Evolutionary conservation across 2,329 filamentous ascomycete genomes (phyloP).

Genomic region (Paecilomyces sp.): DNA sequence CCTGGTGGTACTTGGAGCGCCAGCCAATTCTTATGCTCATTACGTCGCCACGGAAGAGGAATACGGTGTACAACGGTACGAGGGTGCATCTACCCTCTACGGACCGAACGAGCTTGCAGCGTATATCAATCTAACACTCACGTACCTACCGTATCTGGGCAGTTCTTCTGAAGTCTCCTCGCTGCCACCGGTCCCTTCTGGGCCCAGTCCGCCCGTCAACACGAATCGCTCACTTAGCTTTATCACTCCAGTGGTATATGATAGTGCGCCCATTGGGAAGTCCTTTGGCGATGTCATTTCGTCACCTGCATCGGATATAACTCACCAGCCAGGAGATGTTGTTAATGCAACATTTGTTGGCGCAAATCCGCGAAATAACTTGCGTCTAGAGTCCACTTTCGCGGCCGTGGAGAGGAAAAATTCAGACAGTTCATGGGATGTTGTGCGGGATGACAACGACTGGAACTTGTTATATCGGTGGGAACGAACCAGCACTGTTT

Average conservation of each 20-base stretch:
- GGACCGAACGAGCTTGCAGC: conserved; percentile 76
- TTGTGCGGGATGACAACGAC: conserved; percentile 65
- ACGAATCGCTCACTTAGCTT: conserved; percentile 68
- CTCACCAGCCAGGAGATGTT: conserved; percentile 54
- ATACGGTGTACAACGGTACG: conserved; percentile 79
- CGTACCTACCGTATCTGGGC: conserved; percentile 60
- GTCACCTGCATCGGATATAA: conserved; percentile 44
- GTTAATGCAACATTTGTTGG: conserved; percentile 69
- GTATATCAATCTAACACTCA: conserved; percentile 79
- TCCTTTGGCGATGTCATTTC: conserved; percentile 62
- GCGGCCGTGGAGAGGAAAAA: conserved; percentile 63
- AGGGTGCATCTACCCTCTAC: conserved; percentile 88
- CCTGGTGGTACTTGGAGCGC: conserved; percentile 77
- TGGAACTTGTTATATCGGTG: conserved; percentile 80
- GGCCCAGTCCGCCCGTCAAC: conserved; percentile 69
- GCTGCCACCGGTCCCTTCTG: conserved; percentile 40
- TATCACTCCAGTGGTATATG: conserved; percentile 71
- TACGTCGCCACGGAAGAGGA: conserved; percentile 75
- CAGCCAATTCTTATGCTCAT: conserved; percentile 85
- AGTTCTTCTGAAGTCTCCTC: conserved; percentile 33
- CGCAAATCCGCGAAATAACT: conserved; percentile 84
- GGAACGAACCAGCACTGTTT: conserved; percentile 61
- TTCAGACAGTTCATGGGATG: conserved; percentile 50
- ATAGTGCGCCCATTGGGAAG: conserved; percentile 59
- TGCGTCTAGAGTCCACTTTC: conserved; percentile 70